Evolutionary conservation across 2,329 filamentous ascomycete species (phyloP), one percentile per base, ranked within the genome.

Genomic region (Calonectria pseudoturangicola): DNA sequence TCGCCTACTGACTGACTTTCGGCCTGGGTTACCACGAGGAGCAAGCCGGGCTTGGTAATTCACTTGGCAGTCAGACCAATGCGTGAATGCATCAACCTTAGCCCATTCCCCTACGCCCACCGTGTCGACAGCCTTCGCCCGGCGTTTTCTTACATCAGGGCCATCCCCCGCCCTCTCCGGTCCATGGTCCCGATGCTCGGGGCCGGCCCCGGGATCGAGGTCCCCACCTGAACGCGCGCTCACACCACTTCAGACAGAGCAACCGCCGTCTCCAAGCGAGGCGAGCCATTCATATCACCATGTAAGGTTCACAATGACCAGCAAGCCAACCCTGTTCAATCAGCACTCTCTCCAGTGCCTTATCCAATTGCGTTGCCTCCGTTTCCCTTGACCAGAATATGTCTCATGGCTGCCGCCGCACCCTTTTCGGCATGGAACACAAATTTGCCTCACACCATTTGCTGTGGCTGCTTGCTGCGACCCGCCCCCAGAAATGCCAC

Each of bases 371-470:
- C 39, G 50, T 33, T 60, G 16, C 12, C 45, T 45, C 64, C 36
- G 41, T 71, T 79, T 71, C 41, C 58, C 45, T 72, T 75, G 74
- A 77, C 74, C 70, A 68, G 47, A 73, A 77, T 70, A 75, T 77
- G 77, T 78, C 77, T 79, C 75, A 77, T 73, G 56, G 36, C 60
- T 65, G n/a, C 66, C 43, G 68, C 70, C 68, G 63, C 71, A 73
- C 73, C 50, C 73, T 48, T 68, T 68, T 48, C 45, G n/a, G 45
- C 25, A 36, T 56, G 30, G 30, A 12, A 12, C 70, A 60, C 36
- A 66, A 66, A 72, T 48, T 71, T 73, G 65, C 50, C 60, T 69
- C 70, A 64, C 58, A 36, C 71, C 51, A 74, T 70, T 72, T 50
- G 58, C 56, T 58, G 51, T 72, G 43, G 58, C 62, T 51, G 54